Base-by-base conservation (phyloP, 257 asterid species). In the Przewalskia tangutica region DNA sequence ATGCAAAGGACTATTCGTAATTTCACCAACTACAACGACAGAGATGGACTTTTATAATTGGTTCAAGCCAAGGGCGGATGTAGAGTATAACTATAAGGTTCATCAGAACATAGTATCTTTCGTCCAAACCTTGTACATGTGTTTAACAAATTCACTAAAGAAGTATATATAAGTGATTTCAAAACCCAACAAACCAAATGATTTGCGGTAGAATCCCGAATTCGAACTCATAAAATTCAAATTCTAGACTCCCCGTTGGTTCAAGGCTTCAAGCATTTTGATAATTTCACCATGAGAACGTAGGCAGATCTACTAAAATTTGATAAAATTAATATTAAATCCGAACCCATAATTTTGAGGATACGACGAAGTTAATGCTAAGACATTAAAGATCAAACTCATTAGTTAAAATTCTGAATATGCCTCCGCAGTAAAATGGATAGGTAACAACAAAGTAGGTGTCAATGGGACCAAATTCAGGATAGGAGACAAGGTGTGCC, bases 401-500 rank as follows among this genome's bases (percentile, higher is more conserved):
- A 55, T 55, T 5, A 55, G 0, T 63, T 63, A 27, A 63, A 63
- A 63, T 27, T 27, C 16, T 63, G 0, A 63, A 27, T 63, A n/a
- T 9, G 70, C 42, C 38, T 18, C 12, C 2, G 8, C 14, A 11
- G 5, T 4, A 2, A 13, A 20, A 53, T 13, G 18, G 6, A 53
- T 18, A 53, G 59, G 18, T 53, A 63, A 27, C 68, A 12, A 65
- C 20, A 44, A 71, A 71, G 34, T 53, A 14, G 83, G 42, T 51
- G 18, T 18, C 8, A 60, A 68, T 64, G 75, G 77, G 67, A 71
- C 71, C 81, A 66, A 71, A 44, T 70, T 9, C 32, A 20, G 36
- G 10, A 70, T 11, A 17, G 82, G 89, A 77, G 89, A 85, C 89
- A 85, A 79, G 83, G 86, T 79, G 87, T 83, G 84, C 77, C 87